Conservation (phyloP, 257 asterid species). For the Primulina huaijiensis region DNA sequence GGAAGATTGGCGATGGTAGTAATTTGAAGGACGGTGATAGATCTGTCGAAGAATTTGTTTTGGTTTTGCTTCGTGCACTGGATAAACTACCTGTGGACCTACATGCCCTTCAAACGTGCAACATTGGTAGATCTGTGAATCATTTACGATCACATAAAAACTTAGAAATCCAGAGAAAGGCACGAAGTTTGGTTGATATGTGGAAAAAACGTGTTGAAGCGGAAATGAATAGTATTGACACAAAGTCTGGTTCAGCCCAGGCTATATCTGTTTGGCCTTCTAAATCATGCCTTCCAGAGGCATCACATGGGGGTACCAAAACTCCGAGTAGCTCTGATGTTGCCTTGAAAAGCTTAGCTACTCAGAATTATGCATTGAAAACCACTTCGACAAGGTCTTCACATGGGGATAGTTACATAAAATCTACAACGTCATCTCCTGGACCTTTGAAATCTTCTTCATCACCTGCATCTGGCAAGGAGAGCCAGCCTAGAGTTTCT, state of each 20-base stretch:
- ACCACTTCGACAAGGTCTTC: constrained; percentile 35
- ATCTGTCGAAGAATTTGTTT: constrained; percentile 46
- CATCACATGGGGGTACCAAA: constrained; percentile 34
- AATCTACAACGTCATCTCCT: constrained; percentile 44
- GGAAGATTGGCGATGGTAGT: constrained; percentile 34
- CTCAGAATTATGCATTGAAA: constrained; percentile 41
- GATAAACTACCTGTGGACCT: constrained; percentile 59
- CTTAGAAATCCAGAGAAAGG: constrained; percentile 54
- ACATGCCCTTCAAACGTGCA: constrained; percentile 52
- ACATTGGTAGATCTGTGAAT: constrained; percentile 61
- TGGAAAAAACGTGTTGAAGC: constrained; percentile 70
- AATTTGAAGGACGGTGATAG: constrained; percentile 43
- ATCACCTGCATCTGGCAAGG: constrained; percentile 44
- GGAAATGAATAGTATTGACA: constrained; percentile 52
- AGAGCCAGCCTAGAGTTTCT: constrained; percentile 34
- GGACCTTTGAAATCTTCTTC: constrained; percentile 32
- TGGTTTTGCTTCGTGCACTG: constrained; percentile 55
- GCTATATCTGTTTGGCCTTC: constrained; percentile 38
- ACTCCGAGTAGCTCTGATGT: constrained; percentile 42
- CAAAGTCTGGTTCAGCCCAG: constrained; percentile 42
- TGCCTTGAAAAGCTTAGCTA: constrained; percentile 35
- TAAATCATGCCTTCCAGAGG: constrained; percentile 36
- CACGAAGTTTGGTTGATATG: constrained; percentile 52
- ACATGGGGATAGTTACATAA: constrained; percentile 35
- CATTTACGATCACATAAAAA: constrained; percentile 51